Conservation (phyloP, 176 grass and related monocot species). For the Oryza longistaminata region DNA sequence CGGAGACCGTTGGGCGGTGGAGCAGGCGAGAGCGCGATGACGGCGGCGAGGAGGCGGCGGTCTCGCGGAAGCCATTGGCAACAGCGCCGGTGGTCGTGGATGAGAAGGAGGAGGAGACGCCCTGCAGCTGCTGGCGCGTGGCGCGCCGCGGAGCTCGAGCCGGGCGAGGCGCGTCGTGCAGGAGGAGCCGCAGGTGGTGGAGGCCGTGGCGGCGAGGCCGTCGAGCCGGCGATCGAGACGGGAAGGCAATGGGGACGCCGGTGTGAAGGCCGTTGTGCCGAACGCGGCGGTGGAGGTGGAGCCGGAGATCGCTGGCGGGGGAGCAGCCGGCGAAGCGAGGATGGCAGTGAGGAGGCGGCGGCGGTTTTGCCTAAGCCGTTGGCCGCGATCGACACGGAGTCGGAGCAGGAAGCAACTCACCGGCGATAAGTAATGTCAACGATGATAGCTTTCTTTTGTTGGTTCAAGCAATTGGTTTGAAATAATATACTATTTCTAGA, state of each 20-base stretch:
- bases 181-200: neutral
- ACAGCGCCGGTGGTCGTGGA: neutral
- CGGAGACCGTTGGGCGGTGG: slow-evolving; percentile 12
- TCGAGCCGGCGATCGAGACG: slow-evolving; percentile 45
- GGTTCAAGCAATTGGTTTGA: neutral
- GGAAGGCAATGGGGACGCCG: neutral
- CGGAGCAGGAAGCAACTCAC: slow-evolving; percentile 53
- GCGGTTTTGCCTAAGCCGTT: slow-evolving; percentile 26
- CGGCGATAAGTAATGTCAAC: slow-evolving; percentile 58
- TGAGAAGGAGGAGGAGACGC: neutral
- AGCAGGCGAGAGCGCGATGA: slow-evolving; percentile 47
- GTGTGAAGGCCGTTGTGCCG: neutral
- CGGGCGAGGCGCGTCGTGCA: slow-evolving; percentile 18
- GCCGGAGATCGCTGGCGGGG: slow-evolving; percentile 6
- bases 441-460: neutral
- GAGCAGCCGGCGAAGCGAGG: slow-evolving; percentile 45
- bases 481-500: neutral
- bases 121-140: slow-evolving; percentile 34
- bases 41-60: slow-evolving; percentile 6
- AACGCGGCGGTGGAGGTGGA: neutral
- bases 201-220: slow-evolving; percentile 14
- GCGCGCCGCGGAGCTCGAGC: slow-evolving; percentile 30
- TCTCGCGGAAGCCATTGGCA: neutral
- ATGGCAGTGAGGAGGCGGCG: slow-evolving; percentile 2
- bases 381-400: neutral